Percentiles rank a stretch among this genome's conserved stretches.
Conservation (phyloP, 139 green algal genomes). For the Micractinium conductrix region DNA sequence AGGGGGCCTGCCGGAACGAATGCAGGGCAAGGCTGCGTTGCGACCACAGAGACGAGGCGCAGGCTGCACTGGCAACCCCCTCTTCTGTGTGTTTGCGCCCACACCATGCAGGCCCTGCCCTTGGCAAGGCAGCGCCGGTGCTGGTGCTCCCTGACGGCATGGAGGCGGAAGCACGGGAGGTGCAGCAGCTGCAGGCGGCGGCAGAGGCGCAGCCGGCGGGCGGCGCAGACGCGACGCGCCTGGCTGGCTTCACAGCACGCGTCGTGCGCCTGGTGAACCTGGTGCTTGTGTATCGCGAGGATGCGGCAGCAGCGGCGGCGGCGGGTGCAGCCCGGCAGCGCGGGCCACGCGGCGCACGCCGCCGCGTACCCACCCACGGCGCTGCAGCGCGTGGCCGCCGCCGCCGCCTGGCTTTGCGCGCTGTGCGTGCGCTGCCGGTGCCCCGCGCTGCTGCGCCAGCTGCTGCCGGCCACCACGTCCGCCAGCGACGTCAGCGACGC, state of each 20-base stretch:
- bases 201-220: not conserved
- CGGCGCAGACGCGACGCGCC: too few relatives aligned
- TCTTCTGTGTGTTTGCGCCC: too few relatives aligned
- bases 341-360: not conserved
- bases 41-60: too few relatives aligned
- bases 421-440: conserved; percentile 12
- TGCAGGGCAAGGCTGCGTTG: too few relatives aligned
- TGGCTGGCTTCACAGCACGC: not conserved
- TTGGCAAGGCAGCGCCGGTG: not conserved
- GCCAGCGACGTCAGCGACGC: not conserved
- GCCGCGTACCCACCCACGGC: not conserved
- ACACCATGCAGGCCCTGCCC: not conserved
- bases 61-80: not conserved
- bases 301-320: not conserved
- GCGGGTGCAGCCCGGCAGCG: not conserved
- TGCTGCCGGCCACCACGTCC: not conserved
- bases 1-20: too few relatives aligned
- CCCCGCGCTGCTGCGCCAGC: conserved; percentile 15
- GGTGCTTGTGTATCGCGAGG: not conserved
- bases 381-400: not conserved
- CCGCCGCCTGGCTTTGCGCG: not conserved
- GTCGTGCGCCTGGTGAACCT: conserved; percentile 1
- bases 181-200: not conserved
- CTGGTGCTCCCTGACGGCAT: conserved; percentile 9
- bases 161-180: not conserved